phyloP scores from a whole-genome alignment of 2,329 filamentous ascomycete species.

The Rhynchosporium secalis region DNA sequence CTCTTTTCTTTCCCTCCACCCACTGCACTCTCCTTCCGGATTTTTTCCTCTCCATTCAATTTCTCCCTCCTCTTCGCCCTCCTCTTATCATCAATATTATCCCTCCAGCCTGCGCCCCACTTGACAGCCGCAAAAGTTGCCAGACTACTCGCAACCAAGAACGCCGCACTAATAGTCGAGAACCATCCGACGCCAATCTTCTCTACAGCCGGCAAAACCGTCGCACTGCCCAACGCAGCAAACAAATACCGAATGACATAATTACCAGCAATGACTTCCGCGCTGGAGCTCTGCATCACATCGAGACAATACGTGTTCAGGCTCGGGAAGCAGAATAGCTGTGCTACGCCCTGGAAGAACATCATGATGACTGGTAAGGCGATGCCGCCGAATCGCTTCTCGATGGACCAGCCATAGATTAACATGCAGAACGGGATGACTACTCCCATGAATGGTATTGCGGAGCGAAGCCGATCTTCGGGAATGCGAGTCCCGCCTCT shows the following conservation, averaged over 20 bases:
- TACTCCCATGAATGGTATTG: constrained; percentile 56
- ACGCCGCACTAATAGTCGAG: constrained; percentile 64
- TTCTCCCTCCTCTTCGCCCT: constrained; percentile 40
- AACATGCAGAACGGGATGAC: constrained; percentile 64
- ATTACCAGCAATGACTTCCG: constrained; percentile 78
- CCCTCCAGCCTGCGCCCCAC: constrained; percentile 42
- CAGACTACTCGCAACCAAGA: constrained; percentile 47
- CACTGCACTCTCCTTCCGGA: constrained; percentile 5
- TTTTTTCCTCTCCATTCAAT: constrained; percentile 19
- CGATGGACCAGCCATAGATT: constrained; percentile 64
- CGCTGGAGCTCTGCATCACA: constrained; percentile 70
- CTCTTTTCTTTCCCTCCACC: constrained; percentile 23
- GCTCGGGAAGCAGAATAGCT: constrained; percentile 73
- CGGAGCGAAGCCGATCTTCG: constrained; percentile 66
- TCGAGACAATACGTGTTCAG: constrained; percentile 82
- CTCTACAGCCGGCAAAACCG: constrained; percentile 73
- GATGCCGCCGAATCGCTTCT: constrained; percentile 52
- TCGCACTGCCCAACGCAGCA: constrained; percentile 68
- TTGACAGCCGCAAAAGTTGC: constrained; percentile 30
- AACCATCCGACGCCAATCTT: constrained; percentile 80
- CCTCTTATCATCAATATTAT: constrained; percentile 52
- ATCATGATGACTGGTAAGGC: constrained; percentile 68
- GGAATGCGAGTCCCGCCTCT: constrained; percentile 60
- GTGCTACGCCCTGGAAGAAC: constrained; percentile 72
- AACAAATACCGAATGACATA: constrained; percentile 78